Conservation (phyloP, 179 eudicot species). For the Camellia oleifera region DNA sequence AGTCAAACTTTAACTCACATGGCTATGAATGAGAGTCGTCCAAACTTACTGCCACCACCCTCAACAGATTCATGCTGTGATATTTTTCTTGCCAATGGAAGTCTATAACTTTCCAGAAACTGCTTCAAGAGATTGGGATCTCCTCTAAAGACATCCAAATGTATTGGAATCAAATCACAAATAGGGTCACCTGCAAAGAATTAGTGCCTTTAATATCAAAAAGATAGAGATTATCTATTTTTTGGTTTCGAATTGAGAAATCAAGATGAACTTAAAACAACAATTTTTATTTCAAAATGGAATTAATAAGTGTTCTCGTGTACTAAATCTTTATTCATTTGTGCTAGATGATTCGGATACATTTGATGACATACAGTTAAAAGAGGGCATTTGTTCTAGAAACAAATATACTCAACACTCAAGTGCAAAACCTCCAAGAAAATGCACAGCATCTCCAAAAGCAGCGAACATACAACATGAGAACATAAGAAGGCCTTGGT, state of each 20-base stretch:
- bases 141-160: slow-evolving; percentile 81
- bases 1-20: slow-evolving; percentile 54
- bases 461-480: not conserved
- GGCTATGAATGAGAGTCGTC: slow-evolving; percentile 67
- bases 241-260: not conserved
- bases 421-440: not conserved
- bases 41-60: slow-evolving; percentile 35
- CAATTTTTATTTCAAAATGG: not conserved
- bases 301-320: not conserved
- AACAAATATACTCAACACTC: not conserved
- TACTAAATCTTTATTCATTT: not conserved
- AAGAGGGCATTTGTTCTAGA: not conserved
- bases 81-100: slow-evolving; percentile 47
- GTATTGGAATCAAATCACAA: slow-evolving; percentile 83
- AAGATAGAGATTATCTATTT: not conserved
- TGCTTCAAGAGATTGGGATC: slow-evolving; percentile 57
- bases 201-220: slow-evolving; percentile 6
- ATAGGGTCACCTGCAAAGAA: slow-evolving; percentile 73
- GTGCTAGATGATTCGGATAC: not conserved
- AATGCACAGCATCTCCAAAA: slow-evolving; percentile 7
- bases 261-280: slow-evolving; percentile 1
- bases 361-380: not conserved
- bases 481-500: not conserved
- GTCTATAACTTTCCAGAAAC: slow-evolving; percentile 64
- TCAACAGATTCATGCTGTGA: slow-evolving; percentile 23